Conservation (phyloP, 2,329 filamentous ascomycete genomes). For the Stromatinia cepivora region DNA sequence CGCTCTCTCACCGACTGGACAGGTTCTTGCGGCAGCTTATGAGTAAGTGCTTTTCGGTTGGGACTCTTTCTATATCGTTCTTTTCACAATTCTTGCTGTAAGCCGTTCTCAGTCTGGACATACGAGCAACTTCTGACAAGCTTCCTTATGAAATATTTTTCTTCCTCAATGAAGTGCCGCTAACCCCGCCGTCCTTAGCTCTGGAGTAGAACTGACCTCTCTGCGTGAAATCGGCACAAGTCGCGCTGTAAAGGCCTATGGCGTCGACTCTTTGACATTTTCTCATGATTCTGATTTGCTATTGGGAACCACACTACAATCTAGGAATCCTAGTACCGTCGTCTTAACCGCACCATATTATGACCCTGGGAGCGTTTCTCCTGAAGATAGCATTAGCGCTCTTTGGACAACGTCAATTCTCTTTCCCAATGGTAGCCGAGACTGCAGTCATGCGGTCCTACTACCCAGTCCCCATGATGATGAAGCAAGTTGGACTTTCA, state of each 20-base stretch:
- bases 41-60: conserved; percentile 47
- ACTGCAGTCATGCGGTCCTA: conserved; percentile 75
- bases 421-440: conserved; percentile 76
- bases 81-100: not conserved
- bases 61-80: too few species aligned
- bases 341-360: conserved; percentile 74
- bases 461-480: conserved; percentile 50
- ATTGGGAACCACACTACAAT: conserved; percentile 69
- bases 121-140: not conserved
- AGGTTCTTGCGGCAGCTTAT: conserved; percentile 81
- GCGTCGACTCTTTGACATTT: conserved; percentile 72
- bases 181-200: conserved; percentile 13
- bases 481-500: conserved; percentile 74
- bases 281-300: conserved; percentile 77
- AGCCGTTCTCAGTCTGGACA: not conserved
- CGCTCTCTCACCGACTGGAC: conserved; percentile 76
- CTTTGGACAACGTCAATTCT: conserved; percentile 86
- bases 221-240: conserved; percentile 62
- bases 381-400: conserved; percentile 67
- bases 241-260: conserved; percentile 75
- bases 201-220: conserved; percentile 85
- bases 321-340: conserved; percentile 67
- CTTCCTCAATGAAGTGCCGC: not conserved
- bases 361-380: conserved; percentile 65
- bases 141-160: not conserved